Percentiles rank a stretch among this genome's conserved stretches.
Conservation (phyloP, 1,284 basidiomycete species). For the Ceraceosorus guamensis region DNA sequence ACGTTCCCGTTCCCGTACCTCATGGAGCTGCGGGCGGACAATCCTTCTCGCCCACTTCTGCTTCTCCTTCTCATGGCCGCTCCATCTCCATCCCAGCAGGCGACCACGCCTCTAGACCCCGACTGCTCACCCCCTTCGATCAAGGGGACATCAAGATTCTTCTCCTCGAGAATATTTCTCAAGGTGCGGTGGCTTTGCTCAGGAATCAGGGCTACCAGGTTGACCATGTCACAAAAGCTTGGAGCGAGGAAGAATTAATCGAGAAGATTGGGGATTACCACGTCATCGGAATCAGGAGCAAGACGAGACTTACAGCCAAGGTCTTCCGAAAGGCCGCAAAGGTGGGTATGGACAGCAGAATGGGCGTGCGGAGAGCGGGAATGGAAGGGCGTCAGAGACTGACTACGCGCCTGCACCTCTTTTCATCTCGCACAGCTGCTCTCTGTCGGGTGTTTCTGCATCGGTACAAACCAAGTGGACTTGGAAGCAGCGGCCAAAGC, state of each 20-base stretch:
- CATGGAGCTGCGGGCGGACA: constrained; percentile 18
- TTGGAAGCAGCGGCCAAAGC: constrained; percentile 72
- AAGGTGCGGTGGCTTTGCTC: constrained; percentile 77
- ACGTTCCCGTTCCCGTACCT: constrained; percentile 14
- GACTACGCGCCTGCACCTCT: not conserved
- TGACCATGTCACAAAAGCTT: constrained; percentile 78
- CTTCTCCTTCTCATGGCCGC: constrained; percentile 22
- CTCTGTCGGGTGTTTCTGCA: constrained; percentile 98
- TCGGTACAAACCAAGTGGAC: constrained; percentile 98
- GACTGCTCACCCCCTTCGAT: constrained; percentile 43
- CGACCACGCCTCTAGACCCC: constrained; percentile 13
- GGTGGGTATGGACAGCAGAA: not conserved
- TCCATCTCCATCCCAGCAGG: constrained; percentile 18
- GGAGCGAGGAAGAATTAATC: constrained; percentile 86
- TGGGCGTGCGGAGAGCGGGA: no score
- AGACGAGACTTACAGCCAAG: constrained; percentile 87
- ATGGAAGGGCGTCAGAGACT: not conserved
- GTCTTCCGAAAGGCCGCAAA: constrained; percentile 58
- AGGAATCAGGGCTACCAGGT: constrained; percentile 82
- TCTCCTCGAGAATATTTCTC: constrained; percentile 89
- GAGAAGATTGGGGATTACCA: constrained; percentile 81
- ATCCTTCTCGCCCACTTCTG: constrained; percentile 20
- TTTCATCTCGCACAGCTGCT: constrained; percentile 61
- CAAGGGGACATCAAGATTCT: constrained; percentile 56
- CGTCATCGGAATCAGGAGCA: constrained; percentile 91